Evolutionary conservation across 202 grass and related monocot species (phyloP).

Genomic region (Dendrocalamus latiflorus): DNA sequence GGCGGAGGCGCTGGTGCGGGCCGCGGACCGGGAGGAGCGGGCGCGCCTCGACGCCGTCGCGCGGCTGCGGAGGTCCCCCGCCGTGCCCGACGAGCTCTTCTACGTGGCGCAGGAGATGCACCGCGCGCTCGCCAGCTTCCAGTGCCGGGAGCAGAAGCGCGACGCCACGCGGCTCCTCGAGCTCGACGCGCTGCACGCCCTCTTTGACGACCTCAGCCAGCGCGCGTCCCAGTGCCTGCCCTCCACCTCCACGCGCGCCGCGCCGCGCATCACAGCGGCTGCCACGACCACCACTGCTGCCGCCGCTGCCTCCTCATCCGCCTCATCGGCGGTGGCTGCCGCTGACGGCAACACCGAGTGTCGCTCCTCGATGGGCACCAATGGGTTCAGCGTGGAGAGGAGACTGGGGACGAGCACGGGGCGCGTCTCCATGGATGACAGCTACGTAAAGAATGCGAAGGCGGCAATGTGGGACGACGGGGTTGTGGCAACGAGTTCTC

Average conservation of each 20-base stretch:
- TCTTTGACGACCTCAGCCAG: slow-evolving; percentile 80
- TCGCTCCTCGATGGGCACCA: slow-evolving; percentile 13
- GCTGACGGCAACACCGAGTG: not conserved
- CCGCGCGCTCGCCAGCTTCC: slow-evolving; percentile 57
- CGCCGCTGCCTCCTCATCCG: not conserved
- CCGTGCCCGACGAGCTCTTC: slow-evolving; percentile 87
- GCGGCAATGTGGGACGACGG: slow-evolving; percentile 50
- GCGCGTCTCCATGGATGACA: slow-evolving; percentile 81
- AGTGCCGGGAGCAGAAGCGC: slow-evolving; percentile 80
- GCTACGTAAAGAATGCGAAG: slow-evolving; percentile 80
- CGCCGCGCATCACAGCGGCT: slow-evolving; percentile 27
- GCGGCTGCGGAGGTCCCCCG: slow-evolving; percentile 42
- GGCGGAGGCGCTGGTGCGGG: slow-evolving; percentile 58
- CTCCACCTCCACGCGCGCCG: slow-evolving; percentile 44
- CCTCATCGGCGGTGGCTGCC: not conserved
- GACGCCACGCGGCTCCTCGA: slow-evolving; percentile 72
- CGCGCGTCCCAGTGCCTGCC: slow-evolving; percentile 75
- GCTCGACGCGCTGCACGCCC: slow-evolving; percentile 60
- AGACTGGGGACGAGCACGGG: slow-evolving; percentile 10
- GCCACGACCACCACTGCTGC: not conserved
- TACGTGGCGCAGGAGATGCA: slow-evolving; percentile 88
- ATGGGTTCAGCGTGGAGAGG: slow-evolving; percentile 28
- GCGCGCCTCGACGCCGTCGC: slow-evolving; percentile 53
- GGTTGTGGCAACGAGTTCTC: slow-evolving; percentile 26
- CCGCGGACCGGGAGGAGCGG: slow-evolving; percentile 76